Percentiles rank a stretch among this genome's conserved stretches.
Evolutionary conservation across 2,329 filamentous ascomycete genomes (phyloP).

Genomic region (Talaromyces sp.): DNA sequence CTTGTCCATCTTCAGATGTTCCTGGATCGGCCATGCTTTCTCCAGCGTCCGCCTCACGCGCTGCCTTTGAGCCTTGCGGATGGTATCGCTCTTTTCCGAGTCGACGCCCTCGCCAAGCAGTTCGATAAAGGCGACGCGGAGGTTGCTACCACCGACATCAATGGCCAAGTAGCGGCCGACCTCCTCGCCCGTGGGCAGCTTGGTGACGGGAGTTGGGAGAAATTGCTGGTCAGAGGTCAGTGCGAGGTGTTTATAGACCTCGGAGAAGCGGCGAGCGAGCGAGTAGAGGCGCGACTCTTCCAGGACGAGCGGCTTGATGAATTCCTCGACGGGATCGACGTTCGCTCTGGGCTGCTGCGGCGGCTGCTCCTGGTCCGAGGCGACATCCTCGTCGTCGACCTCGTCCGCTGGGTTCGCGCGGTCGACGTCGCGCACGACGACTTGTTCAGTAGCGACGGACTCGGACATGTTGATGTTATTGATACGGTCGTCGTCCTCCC

Average conservation of each 20-base stretch:
- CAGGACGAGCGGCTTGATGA: constrained; percentile 35
- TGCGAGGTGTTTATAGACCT: constrained; percentile 40
- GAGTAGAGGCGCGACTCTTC: constrained; percentile 41
- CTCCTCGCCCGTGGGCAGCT: constrained; percentile 47
- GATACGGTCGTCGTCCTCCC: background rate
- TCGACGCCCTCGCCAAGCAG: constrained; percentile 41
- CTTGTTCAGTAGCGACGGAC: constrained; percentile 1
- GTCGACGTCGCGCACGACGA: constrained; percentile 7
- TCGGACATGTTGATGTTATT: background rate
- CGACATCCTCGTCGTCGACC: constrained; percentile 25
- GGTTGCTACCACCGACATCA: constrained; percentile 53
- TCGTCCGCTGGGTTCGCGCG: constrained; percentile 7
- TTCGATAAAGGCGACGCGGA: constrained; percentile 54
- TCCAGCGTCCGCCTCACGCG: constrained; percentile 44
- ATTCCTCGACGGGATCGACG: constrained; percentile 34
- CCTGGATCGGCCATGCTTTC: constrained; percentile 49
- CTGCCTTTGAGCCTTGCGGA: constrained; percentile 44
- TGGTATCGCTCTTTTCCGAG: constrained; percentile 33
- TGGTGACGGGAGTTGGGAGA: constrained; percentile 43
- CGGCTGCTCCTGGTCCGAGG: constrained; percentile 23
- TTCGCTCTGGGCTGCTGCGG: constrained; percentile 18
- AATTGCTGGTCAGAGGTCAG: constrained; percentile 43
- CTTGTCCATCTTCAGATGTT: constrained; percentile 59
- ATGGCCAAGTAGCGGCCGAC: constrained; percentile 53
- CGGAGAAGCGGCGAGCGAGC: constrained; percentile 42